Base-by-base conservation (phyloP, 305 asterid species). In the Solanum aculeatissimum region DNA sequence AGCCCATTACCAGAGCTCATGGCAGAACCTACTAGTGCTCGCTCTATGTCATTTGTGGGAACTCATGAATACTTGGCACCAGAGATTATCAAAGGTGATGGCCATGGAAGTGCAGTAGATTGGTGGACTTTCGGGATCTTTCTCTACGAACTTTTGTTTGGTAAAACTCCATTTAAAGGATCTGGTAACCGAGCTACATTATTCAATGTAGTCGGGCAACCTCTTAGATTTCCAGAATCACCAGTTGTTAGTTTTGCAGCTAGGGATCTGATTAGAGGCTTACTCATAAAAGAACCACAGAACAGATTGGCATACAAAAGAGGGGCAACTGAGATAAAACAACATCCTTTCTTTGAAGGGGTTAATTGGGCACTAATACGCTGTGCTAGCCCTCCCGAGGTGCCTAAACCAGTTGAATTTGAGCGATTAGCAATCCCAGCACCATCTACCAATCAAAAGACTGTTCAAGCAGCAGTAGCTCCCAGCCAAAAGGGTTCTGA, bases 101-200 rank as follows among this genome's bases (percentile, higher is more conserved):
- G 98, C 23, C 98, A 94, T 77, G 98, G 98, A 43, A 94, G 97
- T 63, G 96, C 98, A 0, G 98, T 94, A 60, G 98, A 94, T 77
- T 94, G 98, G 98, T 94, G 97, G 97, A 93, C 98, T 40, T 92
- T 93, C 9, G 98, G 97, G 58, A 94, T 94, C 75, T 93, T 94
- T 83, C 75, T 94, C 2, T 93, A 92, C 23, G 97, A 94, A 84
- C 94, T 93, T 77, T 84, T 94, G 86, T 93, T 93, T 10, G 95
- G 98, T 43, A 92, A 90, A 85, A 94, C 97, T 2, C 97, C 98
- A 1, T 94, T 93, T 66, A 94, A 93, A 84, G 98, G 98, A 68
- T 90, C 98, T 2, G 94, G 94, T 7, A 94, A 94, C 86, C 88
- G 98, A 86, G 97, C 97, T 79, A 94, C 97, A 1, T 75, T 94